Evolutionary conservation across 164 flowering plant genomes (phyloP), one percentile per base, ranked within the genome.

Genomic region (Liriodendron chinense): DNA sequence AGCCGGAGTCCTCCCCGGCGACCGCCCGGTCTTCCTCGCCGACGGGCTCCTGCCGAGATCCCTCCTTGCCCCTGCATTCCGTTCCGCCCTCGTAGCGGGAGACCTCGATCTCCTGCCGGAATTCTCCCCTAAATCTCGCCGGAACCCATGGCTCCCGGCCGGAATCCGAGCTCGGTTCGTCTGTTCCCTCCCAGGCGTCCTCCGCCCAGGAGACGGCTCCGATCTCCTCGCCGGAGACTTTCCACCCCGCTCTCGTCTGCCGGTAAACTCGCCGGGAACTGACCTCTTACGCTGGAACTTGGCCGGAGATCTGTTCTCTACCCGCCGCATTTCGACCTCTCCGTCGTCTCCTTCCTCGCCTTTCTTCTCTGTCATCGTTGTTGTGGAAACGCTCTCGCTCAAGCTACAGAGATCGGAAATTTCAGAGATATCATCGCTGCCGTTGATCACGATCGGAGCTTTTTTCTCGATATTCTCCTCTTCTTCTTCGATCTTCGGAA

Each of bases 351-450:
- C 86, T 12, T 81, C 85, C 18, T 82, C 87, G 18, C 68, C 71
- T 69, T 78, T 73, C 65, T 23, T 77, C 71, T 83, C 53, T 14
- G 78, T 76, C 59, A 81, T 68, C 0, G 87, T 79, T 1, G 84
- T 69, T 0, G 86, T 79, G 9, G 89, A 83, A 68, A 84, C 20
- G 62, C 83, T 86, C 77, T 86, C 90, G 63, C 87, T 84, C 61
- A 84, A 71, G 71, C 89, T 87, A 53, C 78, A 84, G 23, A 83
- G 80, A 82, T 89, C 90, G 2, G 94, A 84, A 1, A 78, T 75
- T 18, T 83, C 88, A 14, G 69, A 66, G 69, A 76, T 57, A 66
- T 82, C 87, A 24, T 75, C 74, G 9, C 22, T 53, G 5, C n/a
- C 47, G 24, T 16, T n/a, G 25, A 67, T 69, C 16, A 24, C 12